Conservation (phyloP, 179 eudicot species). For the Silene coronaria region DNA sequence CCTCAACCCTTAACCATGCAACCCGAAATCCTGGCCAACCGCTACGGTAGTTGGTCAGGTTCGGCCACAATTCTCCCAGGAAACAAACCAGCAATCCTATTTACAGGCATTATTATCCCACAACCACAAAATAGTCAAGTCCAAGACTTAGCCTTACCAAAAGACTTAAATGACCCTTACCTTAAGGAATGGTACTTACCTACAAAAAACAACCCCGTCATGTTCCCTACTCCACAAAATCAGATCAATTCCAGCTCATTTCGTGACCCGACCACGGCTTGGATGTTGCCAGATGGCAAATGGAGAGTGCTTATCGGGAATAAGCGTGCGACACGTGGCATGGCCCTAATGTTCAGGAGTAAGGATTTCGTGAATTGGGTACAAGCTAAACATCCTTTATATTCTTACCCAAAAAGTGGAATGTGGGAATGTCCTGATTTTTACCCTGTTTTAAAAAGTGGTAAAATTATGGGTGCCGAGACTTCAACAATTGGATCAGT, state of each 20-base stretch:
- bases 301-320: constrained; percentile 41
- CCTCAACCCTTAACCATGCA: constrained; percentile 35
- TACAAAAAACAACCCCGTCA: constrained; percentile 30
- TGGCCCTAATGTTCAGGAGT: constrained; percentile 43
- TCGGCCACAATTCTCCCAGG: constrained; percentile 40
- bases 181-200: constrained; percentile 38
- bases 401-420: constrained; percentile 37
- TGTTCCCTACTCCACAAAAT: constrained; percentile 28
- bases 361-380: constrained; percentile 48
- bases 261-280: constrained; percentile 52
- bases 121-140: constrained; percentile 35
- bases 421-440: constrained; percentile 85
- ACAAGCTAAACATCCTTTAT: constrained; percentile 38
- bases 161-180: constrained; percentile 42
- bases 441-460: constrained; percentile 24
- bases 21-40: constrained; percentile 34
- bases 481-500: constrained; percentile 17
- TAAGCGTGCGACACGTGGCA: constrained; percentile 23
- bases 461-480: constrained; percentile 29
- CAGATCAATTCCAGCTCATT: constrained; percentile 31
- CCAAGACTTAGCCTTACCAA: constrained; percentile 50
- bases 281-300: constrained; percentile 27
- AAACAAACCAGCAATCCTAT: constrained; percentile 38
- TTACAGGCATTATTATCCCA: constrained; percentile 41
- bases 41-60: constrained; percentile 52